A percentile compares a stretch with the other conserved stretches of the same genome.
Evolutionary conservation across 352 stramenopile species (phyloP).

Genomic region (Elongisporangium prolatum): DNA sequence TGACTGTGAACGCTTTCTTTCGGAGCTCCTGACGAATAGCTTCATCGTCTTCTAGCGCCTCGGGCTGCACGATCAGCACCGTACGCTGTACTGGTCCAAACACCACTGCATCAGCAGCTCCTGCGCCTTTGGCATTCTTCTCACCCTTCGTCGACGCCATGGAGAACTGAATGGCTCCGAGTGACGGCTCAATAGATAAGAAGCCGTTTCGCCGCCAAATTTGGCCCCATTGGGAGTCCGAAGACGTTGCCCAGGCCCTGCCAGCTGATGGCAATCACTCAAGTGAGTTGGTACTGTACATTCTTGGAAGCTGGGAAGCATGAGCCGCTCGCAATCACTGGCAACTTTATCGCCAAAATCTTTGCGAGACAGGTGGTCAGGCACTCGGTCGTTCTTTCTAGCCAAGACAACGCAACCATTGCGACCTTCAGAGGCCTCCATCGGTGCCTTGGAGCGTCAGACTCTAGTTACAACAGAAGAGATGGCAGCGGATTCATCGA

Average conservation of each 20-base stretch:
- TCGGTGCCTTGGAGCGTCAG: not conserved
- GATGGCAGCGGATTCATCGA: not conserved
- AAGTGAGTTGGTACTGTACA: not conserved
- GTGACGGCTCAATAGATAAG: not conserved
- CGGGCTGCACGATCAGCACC: slow-evolving; percentile 54
- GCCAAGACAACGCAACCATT: not conserved
- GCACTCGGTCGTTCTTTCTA: not conserved
- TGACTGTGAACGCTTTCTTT: slow-evolving; percentile 34
- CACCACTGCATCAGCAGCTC: slow-evolving; percentile 3
- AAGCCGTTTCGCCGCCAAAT: not conserved
- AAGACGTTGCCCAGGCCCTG: too few relatives aligned
- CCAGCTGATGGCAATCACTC: not conserved
- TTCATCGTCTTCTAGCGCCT: slow-evolving; percentile 51
- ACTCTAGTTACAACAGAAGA: not conserved
- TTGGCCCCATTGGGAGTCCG: not conserved
- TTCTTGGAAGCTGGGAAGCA: not conserved
- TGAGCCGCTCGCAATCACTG: not conserved
- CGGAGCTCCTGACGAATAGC: slow-evolving; percentile 44
- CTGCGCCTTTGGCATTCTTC: not conserved
- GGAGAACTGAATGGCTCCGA: not conserved
- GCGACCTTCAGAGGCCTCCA: not conserved
- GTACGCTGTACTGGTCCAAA: slow-evolving; percentile 19
- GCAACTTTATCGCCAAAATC: not conserved
- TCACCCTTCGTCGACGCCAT: not conserved
- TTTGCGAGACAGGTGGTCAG: not conserved